Percentiles rank a stretch among this genome's conserved stretches.
phyloP scores from a whole-genome alignment of 2,329 filamentous ascomycete genomes.

The Tolypocladium capitatum region DNA sequence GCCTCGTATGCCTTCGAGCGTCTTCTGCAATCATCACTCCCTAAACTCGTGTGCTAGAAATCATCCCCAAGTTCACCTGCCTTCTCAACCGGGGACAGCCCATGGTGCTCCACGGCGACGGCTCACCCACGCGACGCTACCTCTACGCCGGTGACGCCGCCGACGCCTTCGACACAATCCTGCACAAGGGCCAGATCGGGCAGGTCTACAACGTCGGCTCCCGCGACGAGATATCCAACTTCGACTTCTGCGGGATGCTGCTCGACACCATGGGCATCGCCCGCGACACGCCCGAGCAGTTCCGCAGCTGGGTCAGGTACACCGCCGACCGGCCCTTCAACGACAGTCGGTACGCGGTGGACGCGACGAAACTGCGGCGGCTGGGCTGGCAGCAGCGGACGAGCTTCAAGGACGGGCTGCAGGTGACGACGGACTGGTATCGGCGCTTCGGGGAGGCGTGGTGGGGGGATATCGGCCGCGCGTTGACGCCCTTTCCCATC shows the following conservation, averaged over 20 bases:
- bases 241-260: slow-evolving; percentile 52
- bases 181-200: slow-evolving; percentile 61
- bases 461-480: slow-evolving; percentile 61
- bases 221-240: slow-evolving; percentile 63
- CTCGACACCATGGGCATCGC: slow-evolving; percentile 48
- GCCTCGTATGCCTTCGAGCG: too few species aligned
- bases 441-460: slow-evolving; percentile 49
- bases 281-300: slow-evolving; percentile 34
- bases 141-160: slow-evolving; percentile 68
- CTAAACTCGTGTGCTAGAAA: too few species aligned
- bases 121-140: slow-evolving; percentile 60
- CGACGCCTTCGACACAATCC: slow-evolving; percentile 71
- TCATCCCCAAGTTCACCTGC: slow-evolving; percentile 71
- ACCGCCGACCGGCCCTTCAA: slow-evolving; percentile 70
- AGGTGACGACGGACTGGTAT: slow-evolving; percentile 58
- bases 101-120: slow-evolving; percentile 64
- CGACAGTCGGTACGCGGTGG: slow-evolving; percentile 59
- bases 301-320: slow-evolving; percentile 56
- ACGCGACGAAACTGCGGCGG: slow-evolving; percentile 51
- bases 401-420: slow-evolving; percentile 48
- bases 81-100: slow-evolving; percentile 53
- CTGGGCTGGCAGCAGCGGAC: slow-evolving; percentile 61
- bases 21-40: too few species aligned
- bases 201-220: slow-evolving; percentile 77
- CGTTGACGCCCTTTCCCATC: slow-evolving; percentile 54